Evolutionary conservation across 176 grass and related monocot genomes (phyloP).

Genomic region (Musa itinerans): DNA sequence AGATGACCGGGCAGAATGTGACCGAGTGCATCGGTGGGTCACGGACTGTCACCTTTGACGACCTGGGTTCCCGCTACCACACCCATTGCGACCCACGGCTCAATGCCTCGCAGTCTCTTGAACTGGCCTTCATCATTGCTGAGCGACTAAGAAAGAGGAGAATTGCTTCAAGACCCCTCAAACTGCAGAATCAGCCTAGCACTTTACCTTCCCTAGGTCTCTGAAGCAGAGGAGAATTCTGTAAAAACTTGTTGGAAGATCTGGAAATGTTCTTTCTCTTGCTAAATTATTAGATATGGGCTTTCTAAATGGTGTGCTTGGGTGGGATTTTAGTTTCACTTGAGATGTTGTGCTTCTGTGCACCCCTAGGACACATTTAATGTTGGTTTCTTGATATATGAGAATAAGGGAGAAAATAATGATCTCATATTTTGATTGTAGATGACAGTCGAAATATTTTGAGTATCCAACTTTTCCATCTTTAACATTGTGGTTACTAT

Average conservation of each 20-base stretch:
- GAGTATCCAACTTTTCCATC: too few relatives aligned
- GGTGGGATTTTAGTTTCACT: too few relatives aligned
- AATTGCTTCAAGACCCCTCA: not conserved
- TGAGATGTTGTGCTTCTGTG: too few relatives aligned
- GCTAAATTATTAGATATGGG: not conserved
- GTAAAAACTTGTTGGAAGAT: not conserved
- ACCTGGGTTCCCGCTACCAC: conserved; percentile 3
- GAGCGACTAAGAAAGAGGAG: not conserved
- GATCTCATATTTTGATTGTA: too few relatives aligned
- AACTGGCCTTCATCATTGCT: not conserved
- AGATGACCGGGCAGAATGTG: conserved; percentile 14
- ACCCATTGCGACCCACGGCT: conserved; percentile 1
- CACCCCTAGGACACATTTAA: too few relatives aligned
- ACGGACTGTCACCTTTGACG: conserved; percentile 6
- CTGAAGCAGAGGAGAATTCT: not conserved
- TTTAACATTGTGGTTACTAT: too few relatives aligned
- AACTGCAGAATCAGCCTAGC: not conserved
- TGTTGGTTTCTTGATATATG: too few relatives aligned
- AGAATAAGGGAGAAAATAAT: too few relatives aligned
- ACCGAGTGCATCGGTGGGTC: conserved; percentile 11
- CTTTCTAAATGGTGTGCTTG: not conserved
- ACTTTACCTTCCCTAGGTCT: not conserved
- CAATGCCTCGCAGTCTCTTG: not conserved
- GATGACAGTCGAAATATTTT: too few relatives aligned
- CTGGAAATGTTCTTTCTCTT: not conserved